phyloP scores from a whole-genome alignment of 306 rosid genomes.

The Lupinus albus region DNA sequence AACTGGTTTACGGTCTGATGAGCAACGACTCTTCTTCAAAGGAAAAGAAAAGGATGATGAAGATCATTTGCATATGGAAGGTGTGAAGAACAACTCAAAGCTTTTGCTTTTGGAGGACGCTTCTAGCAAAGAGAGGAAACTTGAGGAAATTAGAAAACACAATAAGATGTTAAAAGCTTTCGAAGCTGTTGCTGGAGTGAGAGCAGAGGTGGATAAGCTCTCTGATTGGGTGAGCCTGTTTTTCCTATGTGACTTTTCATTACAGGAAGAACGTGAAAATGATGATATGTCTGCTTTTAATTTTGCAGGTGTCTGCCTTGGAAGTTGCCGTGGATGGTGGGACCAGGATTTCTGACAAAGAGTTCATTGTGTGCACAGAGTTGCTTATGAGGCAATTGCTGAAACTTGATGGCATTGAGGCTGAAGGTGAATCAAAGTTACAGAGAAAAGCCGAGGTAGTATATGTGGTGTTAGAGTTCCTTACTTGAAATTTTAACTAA shows the following conservation, averaged over 20 bases:
- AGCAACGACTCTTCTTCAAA: conserved; percentile 69
- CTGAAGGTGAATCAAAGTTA: conserved; percentile 81
- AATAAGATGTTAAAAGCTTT: conserved; percentile 57
- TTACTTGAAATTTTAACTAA: conserved; percentile 5
- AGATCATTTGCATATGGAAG: conserved; percentile 66
- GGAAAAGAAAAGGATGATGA: conserved; percentile 75
- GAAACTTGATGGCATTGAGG: conserved; percentile 79
- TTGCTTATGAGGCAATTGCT: conserved; percentile 85
- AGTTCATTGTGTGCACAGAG: conserved; percentile 67
- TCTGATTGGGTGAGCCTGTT: conserved; percentile 62
- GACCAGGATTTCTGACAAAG: conserved; percentile 74
- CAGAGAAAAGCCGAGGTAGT: conserved; percentile 88
- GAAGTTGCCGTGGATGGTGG: conserved; percentile 70
- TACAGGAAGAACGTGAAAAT: conserved; percentile 3
- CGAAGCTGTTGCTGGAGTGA: conserved; percentile 64
- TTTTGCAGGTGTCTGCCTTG: conserved; percentile 69
- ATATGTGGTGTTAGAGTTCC: neutral
- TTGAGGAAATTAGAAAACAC: conserved; percentile 55
- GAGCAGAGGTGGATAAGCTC: conserved; percentile 75
- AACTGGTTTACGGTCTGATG: conserved; percentile 67
- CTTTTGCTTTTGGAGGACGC: conserved; percentile 67
- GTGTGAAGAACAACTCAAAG: conserved; percentile 77
- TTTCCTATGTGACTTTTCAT: neutral
- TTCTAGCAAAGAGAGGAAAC: conserved; percentile 56
- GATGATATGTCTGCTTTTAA: conserved; percentile 26